phyloP scores from a whole-genome alignment of 371 early-diverging fungal species.

The Apophysomyces trapeziformis region DNA sequence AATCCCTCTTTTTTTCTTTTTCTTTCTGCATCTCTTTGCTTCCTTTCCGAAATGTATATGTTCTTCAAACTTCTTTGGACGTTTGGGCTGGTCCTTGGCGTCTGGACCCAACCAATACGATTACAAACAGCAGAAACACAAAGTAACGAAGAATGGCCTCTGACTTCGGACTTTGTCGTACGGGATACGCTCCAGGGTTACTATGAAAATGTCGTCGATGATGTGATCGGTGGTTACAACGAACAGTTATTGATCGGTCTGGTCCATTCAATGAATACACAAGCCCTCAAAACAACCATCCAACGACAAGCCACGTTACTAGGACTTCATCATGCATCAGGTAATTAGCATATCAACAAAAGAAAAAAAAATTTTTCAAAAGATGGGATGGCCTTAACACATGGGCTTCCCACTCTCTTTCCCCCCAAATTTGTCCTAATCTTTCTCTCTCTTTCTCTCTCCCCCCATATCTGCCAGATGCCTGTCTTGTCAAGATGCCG shows the following conservation, averaged over 20 bases:
- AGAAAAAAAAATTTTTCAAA: too few species aligned
- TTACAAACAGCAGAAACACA: neutral
- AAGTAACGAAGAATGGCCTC: neutral
- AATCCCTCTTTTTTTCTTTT: neutral
- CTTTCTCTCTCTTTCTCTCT: too few species aligned
- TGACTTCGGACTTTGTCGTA: neutral
- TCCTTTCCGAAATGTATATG: neutral
- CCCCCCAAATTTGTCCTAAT: too few species aligned
- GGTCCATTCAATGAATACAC: constrained; percentile 6
- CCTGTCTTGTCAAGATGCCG: constrained; percentile 3
- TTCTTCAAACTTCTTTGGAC: neutral
- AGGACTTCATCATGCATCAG: neutral
- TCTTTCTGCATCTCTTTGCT: neutral
- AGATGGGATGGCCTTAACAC: too few species aligned
- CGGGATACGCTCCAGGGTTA: constrained; percentile 3
- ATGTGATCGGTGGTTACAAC: constrained; percentile 4
- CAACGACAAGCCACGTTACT: neutral
- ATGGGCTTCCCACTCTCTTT: too few species aligned
- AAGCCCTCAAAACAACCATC: neutral
- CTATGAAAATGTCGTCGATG: neutral
- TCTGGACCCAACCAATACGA: neutral
- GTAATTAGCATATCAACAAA: neutral
- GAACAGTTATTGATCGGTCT: neutral
- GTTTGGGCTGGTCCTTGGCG: constrained; percentile 9
- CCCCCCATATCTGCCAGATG: neutral